Conservation (phyloP, 148 eudicot genomes). For the Persicaria tinctoria region DNA sequence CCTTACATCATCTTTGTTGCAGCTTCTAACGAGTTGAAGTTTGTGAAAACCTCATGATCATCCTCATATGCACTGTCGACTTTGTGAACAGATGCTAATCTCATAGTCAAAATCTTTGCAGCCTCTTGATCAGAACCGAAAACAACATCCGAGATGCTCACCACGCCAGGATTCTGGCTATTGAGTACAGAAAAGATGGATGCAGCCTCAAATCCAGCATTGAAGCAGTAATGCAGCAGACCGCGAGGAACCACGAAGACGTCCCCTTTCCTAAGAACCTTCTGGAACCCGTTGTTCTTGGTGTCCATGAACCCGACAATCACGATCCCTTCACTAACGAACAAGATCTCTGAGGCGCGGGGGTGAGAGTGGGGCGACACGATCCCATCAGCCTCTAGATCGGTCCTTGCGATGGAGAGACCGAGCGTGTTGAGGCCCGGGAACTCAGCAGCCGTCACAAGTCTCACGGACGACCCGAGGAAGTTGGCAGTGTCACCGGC, state of each 20-base stretch:
- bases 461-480: constrained; percentile 36
- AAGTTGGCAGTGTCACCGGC: constrained; percentile 49
- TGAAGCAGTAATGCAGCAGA: constrained; percentile 64
- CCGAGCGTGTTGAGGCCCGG: constrained; percentile 91
- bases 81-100: constrained; percentile 8
- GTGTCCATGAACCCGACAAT: constrained; percentile 68
- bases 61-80: background rate
- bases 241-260: constrained; percentile 83
- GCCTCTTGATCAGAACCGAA: constrained; percentile 22
- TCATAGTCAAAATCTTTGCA: constrained; percentile 23
- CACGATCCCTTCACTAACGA: constrained; percentile 52
- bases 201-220: constrained; percentile 54
- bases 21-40: constrained; percentile 9
- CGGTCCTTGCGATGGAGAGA: constrained; percentile 61
- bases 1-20: background rate
- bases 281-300: constrained; percentile 44
- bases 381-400: constrained; percentile 55
- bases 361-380: constrained; percentile 87
- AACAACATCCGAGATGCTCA: constrained; percentile 41
- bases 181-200: constrained; percentile 52
- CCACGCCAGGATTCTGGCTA: constrained; percentile 82
- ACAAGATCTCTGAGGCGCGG: constrained; percentile 67
- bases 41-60: background rate
- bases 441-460: constrained; percentile 44
- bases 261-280: constrained; percentile 52